phyloP scores from a whole-genome alignment of 2,329 filamentous ascomycete species.

The Cercospora janseana region DNA sequence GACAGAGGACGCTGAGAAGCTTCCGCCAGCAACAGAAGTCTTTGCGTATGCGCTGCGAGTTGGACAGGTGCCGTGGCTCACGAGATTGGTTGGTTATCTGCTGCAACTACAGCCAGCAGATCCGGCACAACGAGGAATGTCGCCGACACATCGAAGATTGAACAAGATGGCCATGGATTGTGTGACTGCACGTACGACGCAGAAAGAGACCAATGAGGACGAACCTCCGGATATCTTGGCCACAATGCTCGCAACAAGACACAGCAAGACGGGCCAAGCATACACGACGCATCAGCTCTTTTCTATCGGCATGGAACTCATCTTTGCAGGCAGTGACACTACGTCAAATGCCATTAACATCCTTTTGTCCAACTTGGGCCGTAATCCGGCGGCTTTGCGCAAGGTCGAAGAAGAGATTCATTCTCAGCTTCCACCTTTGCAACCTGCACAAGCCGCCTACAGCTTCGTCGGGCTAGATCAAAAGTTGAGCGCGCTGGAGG shows the following conservation, averaged over 20 bases:
- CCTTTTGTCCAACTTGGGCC: conserved; percentile 6
- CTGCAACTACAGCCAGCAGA: conserved; percentile 4
- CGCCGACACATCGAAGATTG: no score
- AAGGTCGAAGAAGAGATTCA: conserved; percentile 9
- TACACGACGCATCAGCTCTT: not conserved
- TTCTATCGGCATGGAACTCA: not conserved
- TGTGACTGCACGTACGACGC: no score
- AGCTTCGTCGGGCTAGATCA: conserved; percentile 7
- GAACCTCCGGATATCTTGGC: conserved; percentile 1
- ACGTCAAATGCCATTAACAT: conserved; percentile 7
- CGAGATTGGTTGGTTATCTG: not conserved
- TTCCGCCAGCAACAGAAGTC: conserved; percentile 4
- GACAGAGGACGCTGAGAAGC: conserved; percentile 7
- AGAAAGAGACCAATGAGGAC: no score
- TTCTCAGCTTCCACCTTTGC: not conserved
- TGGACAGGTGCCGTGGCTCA: conserved; percentile 3
- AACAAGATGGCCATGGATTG: no score
- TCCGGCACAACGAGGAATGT: no score
- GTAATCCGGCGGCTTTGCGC: not conserved
- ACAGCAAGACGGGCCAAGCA: not conserved
- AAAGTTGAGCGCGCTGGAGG: not conserved
- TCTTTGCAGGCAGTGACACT: conserved; percentile 11
- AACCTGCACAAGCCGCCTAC: not conserved
- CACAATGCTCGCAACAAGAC: not conserved
- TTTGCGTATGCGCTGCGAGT: not conserved